Base-by-base conservation (phyloP, 2,329 filamentous ascomycete genomes). In the Fusarium sp. region DNA sequence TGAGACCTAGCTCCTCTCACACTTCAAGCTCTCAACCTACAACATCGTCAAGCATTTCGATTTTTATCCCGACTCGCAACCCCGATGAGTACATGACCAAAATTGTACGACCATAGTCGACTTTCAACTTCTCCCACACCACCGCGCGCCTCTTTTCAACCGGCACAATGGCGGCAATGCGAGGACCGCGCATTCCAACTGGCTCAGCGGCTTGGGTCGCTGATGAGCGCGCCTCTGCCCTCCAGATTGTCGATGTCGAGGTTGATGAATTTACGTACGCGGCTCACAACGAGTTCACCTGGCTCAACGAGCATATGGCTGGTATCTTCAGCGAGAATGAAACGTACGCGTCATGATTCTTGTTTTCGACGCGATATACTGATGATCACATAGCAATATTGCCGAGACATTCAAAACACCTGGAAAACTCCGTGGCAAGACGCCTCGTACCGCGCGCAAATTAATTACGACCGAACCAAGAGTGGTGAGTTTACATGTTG, bases 291-390 rank as follows among this genome's bases (percentile, higher is more conserved):
- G 96, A 99, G 79, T 84, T 98, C 76, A 95, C 98, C 78, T 99
- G 96, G 96, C 85, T 99, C 74, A 98, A 99, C 77, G 96, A 98
- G 82, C 96, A 99, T 80, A 98, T 99, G 95, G 89, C 90, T 50
- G 94, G 97, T 68, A 93, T 99, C 76, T 97, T 98, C 78, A 91
- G 90, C 75, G 90, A 91, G 74, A 92, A 94, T 76, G 90, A 95
- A 81, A 88, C 94, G 96, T 98, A 88, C 76, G 77, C 53, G 67
- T 67, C 26, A 13, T 52, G 40, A 40, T 39, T 48, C 39, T 44
- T 46, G 20, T 42, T 50, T 39, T 43, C 22, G 34, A 51, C 42
- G 46, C 55, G 53, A 39, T 38, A 15, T 58, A 58, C 67, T 75
- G 39, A 71, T 50, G 28, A 17, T 42, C 64, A 33, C 48, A 20